phyloP scores from a whole-genome alignment of 148 eudicot species.

The Fagopyrum homotropicum region DNA sequence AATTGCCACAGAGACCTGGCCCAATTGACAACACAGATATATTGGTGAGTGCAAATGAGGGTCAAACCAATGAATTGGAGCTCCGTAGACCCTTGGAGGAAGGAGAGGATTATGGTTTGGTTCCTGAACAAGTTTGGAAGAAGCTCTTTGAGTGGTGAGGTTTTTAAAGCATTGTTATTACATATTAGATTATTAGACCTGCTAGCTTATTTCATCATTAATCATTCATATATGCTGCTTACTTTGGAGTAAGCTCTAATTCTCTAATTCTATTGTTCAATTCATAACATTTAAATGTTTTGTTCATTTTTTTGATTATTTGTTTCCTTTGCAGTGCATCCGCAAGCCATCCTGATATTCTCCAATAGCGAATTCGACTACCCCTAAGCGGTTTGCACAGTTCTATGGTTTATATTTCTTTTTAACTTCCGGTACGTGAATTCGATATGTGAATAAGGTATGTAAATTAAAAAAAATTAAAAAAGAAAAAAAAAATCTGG shows the following conservation, averaged over 20 bases:
- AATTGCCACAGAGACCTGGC: constrained; percentile 48
- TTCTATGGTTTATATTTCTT: no score
- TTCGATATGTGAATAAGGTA: no score
- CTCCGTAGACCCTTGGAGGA: constrained; percentile 60
- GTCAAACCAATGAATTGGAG: constrained; percentile 36
- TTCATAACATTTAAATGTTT: background rate
- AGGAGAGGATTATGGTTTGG: constrained; percentile 62
- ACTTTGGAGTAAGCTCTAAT: background rate
- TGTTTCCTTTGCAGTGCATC: constrained; percentile 52
- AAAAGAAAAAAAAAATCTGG: no score
- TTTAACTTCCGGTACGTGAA: no score
- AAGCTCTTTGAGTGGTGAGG: constrained; percentile 62
- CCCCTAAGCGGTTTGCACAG: constrained; percentile 18
- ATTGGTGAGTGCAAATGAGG: constrained; percentile 26
- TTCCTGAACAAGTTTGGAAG: constrained; percentile 83
- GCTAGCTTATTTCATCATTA: background rate
- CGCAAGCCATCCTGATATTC: constrained; percentile 78
- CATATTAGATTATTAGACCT: background rate
- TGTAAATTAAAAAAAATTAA: no score
- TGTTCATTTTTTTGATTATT: background rate
- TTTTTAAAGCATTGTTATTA: background rate
- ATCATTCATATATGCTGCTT: no score
- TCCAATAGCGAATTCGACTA: constrained; percentile 15
- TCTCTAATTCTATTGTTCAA: background rate
- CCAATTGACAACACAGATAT: constrained; percentile 77